Evolutionary conservation across 306 rosid species (phyloP).

Genomic region (Heteromeles arbutifolia): DNA sequence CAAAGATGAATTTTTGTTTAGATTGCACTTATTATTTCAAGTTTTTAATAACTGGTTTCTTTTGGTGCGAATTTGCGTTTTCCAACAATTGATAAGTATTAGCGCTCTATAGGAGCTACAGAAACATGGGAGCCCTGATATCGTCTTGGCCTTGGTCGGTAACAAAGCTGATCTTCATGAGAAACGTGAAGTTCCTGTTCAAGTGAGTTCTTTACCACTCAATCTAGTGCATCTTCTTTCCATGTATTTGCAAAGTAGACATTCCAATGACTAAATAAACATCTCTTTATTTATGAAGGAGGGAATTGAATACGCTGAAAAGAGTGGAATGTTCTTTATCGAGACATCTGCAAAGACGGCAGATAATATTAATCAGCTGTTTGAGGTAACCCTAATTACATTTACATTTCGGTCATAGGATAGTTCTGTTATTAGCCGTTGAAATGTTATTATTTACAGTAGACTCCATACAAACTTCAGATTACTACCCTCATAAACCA

Average conservation of each 20-base stretch:
- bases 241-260: not conserved
- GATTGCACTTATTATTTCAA: not conserved
- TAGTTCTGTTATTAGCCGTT: not conserved
- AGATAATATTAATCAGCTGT: conserved; percentile 88
- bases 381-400: conserved; percentile 59
- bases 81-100: conserved; percentile 19
- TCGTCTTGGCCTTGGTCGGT: conserved; percentile 91
- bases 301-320: conserved; percentile 83
- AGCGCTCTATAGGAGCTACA: conserved; percentile 65
- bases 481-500: not conserved
- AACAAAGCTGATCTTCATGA: conserved; percentile 93
- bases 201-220: conserved; percentile 41
- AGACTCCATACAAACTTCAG: not conserved
- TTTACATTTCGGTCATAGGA: not conserved
- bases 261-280: not conserved
- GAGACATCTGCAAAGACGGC: conserved; percentile 99
- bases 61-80: not conserved
- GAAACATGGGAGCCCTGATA: conserved; percentile 92
- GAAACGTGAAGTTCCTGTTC: conserved; percentile 72
- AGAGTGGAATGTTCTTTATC: conserved; percentile 94
- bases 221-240: conserved; percentile 8
- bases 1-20: not conserved
- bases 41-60: not conserved
- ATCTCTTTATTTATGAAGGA: conserved; percentile 41
- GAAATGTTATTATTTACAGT: not conserved